Evolutionary conservation across 345 rosid species (phyloP).

Genomic region (Syzygium oleosum): DNA sequence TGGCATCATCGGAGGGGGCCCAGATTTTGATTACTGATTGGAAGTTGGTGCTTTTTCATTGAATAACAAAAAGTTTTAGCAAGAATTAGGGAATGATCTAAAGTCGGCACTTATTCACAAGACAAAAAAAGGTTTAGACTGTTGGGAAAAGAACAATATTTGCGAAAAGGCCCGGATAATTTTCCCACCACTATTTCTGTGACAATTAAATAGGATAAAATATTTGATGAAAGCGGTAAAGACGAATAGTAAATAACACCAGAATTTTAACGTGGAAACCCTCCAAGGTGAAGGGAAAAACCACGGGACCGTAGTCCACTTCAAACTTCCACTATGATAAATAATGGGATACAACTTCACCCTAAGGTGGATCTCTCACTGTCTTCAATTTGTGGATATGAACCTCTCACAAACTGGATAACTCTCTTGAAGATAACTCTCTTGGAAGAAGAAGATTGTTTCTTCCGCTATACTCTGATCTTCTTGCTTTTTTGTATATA

Average conservation of each 20-base stretch:
- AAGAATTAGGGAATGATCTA: rapidly evolving
- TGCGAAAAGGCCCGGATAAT: rapidly evolving
- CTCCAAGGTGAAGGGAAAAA: not conserved
- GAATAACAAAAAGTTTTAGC: too few species aligned
- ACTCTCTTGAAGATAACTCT: too few species aligned
- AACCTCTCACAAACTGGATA: too few species aligned
- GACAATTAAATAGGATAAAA: not conserved
- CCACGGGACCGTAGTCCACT: not conserved
- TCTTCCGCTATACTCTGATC: too few species aligned
- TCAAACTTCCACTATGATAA: not conserved
- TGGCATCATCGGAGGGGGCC: too few species aligned
- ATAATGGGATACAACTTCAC: too few species aligned
- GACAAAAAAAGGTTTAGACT: not conserved
- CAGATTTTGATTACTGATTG: too few species aligned
- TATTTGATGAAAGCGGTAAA: not conserved
- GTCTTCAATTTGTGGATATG: too few species aligned
- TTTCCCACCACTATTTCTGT: not conserved
- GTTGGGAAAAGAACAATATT: not conserved
- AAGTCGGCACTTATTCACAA: not conserved
- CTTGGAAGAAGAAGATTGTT: too few species aligned
- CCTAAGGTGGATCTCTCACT: too few species aligned
- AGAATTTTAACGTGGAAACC: not conserved
- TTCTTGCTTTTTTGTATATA: too few species aligned
- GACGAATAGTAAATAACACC: not conserved
- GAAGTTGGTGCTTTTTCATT: too few species aligned